phyloP scores from a whole-genome alignment of 2,329 filamentous ascomycete genomes.

The Xylogone sp. region DNA sequence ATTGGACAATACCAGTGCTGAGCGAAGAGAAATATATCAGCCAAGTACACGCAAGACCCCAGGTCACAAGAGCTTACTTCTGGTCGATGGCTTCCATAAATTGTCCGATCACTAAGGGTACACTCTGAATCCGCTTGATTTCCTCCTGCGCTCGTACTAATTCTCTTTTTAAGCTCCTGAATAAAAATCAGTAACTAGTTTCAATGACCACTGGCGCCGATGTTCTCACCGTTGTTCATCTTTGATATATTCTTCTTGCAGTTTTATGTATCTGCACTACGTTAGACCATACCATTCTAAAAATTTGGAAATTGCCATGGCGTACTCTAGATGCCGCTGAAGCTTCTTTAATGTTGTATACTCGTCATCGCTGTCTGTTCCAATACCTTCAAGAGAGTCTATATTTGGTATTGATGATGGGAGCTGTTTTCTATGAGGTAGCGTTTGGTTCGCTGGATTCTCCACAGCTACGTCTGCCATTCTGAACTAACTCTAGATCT shows the following conservation, averaged over 20 bases:
- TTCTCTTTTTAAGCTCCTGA: conserved; percentile 91
- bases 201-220: neutral
- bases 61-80: no score
- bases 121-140: conserved; percentile 99
- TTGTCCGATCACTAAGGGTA: conserved; percentile 95
- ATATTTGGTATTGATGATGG: conserved; percentile 83
- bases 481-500: conserved; percentile 13
- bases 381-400: conserved; percentile 81
- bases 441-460: conserved; percentile 68
- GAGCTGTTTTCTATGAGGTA: conserved; percentile 76
- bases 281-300: conserved; percentile 18
- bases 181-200: conserved; percentile 11
- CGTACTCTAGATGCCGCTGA: conserved; percentile 90
- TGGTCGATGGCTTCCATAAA: conserved; percentile 99
- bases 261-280: conserved; percentile 73
- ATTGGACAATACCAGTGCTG: conserved; percentile 97
- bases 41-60: no score
- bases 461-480: conserved; percentile 91
- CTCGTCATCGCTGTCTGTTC: conserved; percentile 80
- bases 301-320: conserved; percentile 8
- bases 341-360: conserved; percentile 96
- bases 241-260: conserved; percentile 99
- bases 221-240: conserved; percentile 82
- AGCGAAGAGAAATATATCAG: conserved; percentile 10
- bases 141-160: conserved; percentile 96